Evolutionary conservation across 805 yeast genomes (phyloP), one percentile per base, ranked within the genome.

Genomic region (Lipomyces sp.): DNA sequence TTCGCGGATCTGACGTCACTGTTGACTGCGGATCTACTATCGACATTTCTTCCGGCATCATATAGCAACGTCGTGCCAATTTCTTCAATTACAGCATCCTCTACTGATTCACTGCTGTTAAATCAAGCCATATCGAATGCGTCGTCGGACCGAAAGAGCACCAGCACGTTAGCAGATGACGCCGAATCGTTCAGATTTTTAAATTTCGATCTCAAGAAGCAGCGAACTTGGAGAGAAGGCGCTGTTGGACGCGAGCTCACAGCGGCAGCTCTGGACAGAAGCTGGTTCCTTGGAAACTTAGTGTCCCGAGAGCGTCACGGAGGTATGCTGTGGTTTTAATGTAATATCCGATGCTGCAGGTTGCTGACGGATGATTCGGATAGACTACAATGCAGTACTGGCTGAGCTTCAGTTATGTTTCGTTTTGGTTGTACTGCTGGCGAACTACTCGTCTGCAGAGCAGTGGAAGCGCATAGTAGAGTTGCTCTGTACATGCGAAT

Each of bases 401-500:
- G 85, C 86, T 1, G 92, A 89, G 71, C 72, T 87, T 5, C 86
- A 86, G 69, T 73, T 87, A 29, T 73, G 83, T 1, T 89, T 81
- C 66, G 60, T 87, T 0, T 77, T 83, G 63, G 79, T 83, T 54
- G 72, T 86, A 1, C 71, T 86, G 0, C 78, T 88, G 68, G 90
- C 88, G 15, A 90, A 88, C 74, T 83, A 84, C 72, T 84, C 90
- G 24, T 85, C 88, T 13, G 82, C 85, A 24, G 77, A 84, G 29
- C 92, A 88, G 70, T 89, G 93, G 93, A 80, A 84, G 62, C 80
- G 78, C 24, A 68, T 88, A 45, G 69, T 85, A 11, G 81, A 80
- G 57, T 73, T 88, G 10, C 34, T 83, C 2, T 77, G 81, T 67
- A 75, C 78, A 58, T 78, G 81, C 60, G 72, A 71, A 33, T 74